Evolutionary conservation across 2,329 filamentous ascomycete species (phyloP).

Genomic region (Orbilia ellipsospora): DNA sequence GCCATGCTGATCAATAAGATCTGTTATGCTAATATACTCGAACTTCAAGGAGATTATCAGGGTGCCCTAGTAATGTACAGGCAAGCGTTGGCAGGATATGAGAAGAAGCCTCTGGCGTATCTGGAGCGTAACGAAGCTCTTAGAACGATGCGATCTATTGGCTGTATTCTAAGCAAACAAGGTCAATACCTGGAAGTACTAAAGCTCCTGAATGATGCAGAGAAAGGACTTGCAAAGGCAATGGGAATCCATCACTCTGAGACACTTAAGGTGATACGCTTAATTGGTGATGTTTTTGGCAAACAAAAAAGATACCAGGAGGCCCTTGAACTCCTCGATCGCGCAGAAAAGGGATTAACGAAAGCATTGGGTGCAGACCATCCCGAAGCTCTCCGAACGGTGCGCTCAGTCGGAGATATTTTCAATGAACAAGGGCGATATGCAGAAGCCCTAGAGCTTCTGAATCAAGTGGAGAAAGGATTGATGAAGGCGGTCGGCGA

Average conservation of each 20-base stretch:
- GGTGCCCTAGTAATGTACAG: slow-evolving; percentile 14
- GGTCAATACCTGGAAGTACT: neutral
- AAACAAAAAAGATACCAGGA: neutral
- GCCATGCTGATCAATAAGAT: slow-evolving; percentile 5
- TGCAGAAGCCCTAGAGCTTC: neutral
- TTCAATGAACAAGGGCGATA: neutral
- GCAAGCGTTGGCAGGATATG: slow-evolving; percentile 4
- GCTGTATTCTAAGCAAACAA: neutral
- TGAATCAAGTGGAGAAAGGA: neutral
- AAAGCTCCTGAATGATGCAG: neutral
- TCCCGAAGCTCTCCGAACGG: neutral
- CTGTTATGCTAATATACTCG: slow-evolving; percentile 17
- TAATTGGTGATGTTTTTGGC: slow-evolving; percentile 2
- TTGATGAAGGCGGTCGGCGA: neutral
- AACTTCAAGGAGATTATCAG: slow-evolving; percentile 6
- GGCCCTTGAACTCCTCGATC: neutral
- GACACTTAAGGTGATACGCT: neutral
- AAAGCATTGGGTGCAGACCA: neutral
- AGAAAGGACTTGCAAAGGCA: neutral
- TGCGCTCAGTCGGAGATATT: neutral
- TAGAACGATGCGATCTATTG: slow-evolving; percentile 8
- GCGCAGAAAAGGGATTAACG: neutral
- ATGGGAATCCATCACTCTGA: neutral
- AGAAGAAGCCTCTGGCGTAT: no score
- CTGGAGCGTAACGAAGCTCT: slow-evolving; percentile 1